Conservation (phyloP, 179 eudicot species). For the Spinacia oleracea region DNA sequence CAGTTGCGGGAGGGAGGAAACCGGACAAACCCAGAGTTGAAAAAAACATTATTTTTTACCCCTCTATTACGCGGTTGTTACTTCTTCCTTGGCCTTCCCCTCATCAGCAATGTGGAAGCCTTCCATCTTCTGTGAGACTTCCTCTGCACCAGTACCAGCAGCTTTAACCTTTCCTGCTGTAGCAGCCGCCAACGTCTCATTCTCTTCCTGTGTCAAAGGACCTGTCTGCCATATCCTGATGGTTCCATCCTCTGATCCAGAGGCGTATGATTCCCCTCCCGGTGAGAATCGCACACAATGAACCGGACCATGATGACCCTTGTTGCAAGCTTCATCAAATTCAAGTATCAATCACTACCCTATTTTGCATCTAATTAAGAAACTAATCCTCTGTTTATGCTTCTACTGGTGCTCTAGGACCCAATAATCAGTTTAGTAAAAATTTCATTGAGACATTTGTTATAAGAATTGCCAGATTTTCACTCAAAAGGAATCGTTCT, state of each 20-base stretch:
- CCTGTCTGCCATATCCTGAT: constrained; percentile 94
- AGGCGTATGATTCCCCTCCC: constrained; percentile 97
- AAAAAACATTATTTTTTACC: not conserved
- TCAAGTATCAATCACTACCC: constrained; percentile 5
- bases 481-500: no score
- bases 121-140: constrained; percentile 51
- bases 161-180: constrained; percentile 39
- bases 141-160: constrained; percentile 29
- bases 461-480: not conserved
- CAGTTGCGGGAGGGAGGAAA: constrained; percentile 7
- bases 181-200: constrained; percentile 26
- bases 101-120: constrained; percentile 50
- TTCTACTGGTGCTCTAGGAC: not conserved
- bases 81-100: constrained; percentile 50
- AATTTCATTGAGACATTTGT: not conserved
- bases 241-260: constrained; percentile 97
- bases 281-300: constrained; percentile 95
- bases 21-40: constrained; percentile 19
- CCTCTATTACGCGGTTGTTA: constrained; percentile 23
- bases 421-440: not conserved
- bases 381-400: not conserved
- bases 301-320: constrained; percentile 99
- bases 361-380: not conserved
- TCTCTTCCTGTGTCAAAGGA: constrained; percentile 40
- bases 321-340: constrained; percentile 80